Evolutionary conservation across 2,329 filamentous ascomycete genomes (phyloP).

Genomic region (Alternaria sp.): DNA sequence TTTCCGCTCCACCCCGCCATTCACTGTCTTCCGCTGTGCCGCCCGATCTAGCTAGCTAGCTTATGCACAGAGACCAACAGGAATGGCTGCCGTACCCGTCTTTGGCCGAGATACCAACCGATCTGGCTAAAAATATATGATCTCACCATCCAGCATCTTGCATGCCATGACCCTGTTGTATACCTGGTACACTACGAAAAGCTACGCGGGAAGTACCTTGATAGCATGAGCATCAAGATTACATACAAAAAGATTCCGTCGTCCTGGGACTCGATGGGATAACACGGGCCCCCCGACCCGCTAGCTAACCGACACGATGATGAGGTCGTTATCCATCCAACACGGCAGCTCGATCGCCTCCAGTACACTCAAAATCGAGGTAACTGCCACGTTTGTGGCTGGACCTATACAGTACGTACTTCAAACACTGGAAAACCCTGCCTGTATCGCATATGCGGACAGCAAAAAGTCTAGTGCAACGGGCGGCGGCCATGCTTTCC

Average conservation of each 20-base stretch:
- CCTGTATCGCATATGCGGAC: constrained; percentile 4
- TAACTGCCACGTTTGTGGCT: constrained; percentile 10
- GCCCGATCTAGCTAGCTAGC: background rate
- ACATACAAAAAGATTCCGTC: constrained; percentile 10
- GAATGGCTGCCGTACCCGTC: constrained; percentile 1
- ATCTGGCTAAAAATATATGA: constrained; percentile 11
- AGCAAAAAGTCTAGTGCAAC: constrained; percentile 8
- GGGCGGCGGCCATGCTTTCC: constrained; percentile 5
- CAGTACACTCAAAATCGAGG: background rate
- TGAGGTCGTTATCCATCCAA: constrained; percentile 6
- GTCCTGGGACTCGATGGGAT: background rate
- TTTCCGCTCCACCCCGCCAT: background rate
- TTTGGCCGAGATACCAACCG: background rate
- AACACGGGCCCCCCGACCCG: background rate
- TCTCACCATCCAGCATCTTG: constrained; percentile 10
- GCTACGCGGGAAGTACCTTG: constrained; percentile 2
- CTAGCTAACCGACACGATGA: background rate
- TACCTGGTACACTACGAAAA: constrained; percentile 7
- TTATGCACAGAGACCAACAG: background rate
- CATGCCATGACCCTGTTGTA: constrained; percentile 4
- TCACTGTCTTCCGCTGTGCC: constrained; percentile 3
- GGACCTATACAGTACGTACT: background rate
- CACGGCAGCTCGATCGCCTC: constrained; percentile 2
- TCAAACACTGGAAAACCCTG: constrained; percentile 1
- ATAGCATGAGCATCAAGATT: constrained; percentile 11